Evolutionary conservation across 257 asterid genomes (phyloP), one percentile per base, ranked within the genome.

Genomic region (Gardenia jasminoides): DNA sequence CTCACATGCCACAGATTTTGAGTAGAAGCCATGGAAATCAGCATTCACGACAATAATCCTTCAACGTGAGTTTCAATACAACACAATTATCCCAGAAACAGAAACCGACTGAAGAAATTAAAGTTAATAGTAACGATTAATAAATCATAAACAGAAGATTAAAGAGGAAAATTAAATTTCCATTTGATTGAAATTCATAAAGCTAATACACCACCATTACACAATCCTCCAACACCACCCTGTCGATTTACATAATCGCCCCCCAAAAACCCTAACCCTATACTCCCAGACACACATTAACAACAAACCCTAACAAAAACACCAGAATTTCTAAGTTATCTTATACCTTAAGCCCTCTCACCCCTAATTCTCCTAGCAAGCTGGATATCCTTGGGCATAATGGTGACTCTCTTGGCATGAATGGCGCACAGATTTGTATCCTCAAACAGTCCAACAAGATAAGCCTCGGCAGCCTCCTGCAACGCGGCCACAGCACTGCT

Each of bases 401-500:
- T 78, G 2, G 81, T 78, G 1, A 77, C 80, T 64, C 80, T 67
- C 75, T 77, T 77, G 3, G 80, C 80, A 24, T 77, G 80, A 67
- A 77, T 77, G 0, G 81, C 81, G 22, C 81, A 78, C 16, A 78
- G 76, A 64, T 78, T 78, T 0, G 81, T 78, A 39, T 78, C 81
- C 76, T 78, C 81, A 3, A 78, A 78, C 47, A 78, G 54, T 5
- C 81, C 81, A 56, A 78, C 81, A 10, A 78, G 70, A 47, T 78
- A 78, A 17, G 76, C 76, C 71, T 69, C 81, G 0, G 81, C 81
- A 11, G 81, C 81, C 62, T 78, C 81, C 76, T 78, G 81, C 31
- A 78, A 22, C 20, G 76, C 82, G 17, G 82, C 82, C 71, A 78
- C 82, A 20, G 82, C 82, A 10, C 77, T 70, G 72, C 82, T 78